Evolutionary conservation across 2,329 filamentous ascomycete species (phyloP).

Genomic region (Pyrenophora seminiperda): DNA sequence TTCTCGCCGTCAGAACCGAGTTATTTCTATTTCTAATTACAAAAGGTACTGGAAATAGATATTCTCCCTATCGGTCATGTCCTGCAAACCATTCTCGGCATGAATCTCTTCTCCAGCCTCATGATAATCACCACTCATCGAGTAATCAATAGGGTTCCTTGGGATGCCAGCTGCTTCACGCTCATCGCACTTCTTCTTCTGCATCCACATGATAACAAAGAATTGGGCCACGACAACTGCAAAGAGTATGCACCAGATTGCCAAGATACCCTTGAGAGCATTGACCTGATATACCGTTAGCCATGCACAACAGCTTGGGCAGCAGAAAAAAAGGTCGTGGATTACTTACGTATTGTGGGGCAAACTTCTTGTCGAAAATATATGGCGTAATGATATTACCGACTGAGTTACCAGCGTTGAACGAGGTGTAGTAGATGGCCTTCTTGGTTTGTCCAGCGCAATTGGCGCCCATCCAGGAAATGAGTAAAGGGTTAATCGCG

Average conservation of each 20-base stretch:
- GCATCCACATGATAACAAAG: conserved; percentile 25
- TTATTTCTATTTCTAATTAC: not conserved
- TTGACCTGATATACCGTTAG: conserved; percentile 18
- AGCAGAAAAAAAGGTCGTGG: not conserved
- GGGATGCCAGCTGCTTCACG: conserved; percentile 29
- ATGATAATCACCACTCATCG: conserved; percentile 24
- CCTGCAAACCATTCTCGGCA: conserved; percentile 30
- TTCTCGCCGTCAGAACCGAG: not conserved
- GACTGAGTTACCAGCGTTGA: conserved; percentile 64
- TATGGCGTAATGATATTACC: conserved; percentile 62
- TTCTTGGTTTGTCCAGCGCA: conserved; percentile 72
- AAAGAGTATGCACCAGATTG: conserved; percentile 31
- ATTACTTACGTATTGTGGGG: conserved; percentile 29
- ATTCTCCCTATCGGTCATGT: conserved; percentile 32
- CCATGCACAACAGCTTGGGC: not conserved
- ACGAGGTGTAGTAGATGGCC: conserved; percentile 66
- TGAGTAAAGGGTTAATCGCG: conserved; percentile 67
- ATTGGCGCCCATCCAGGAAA: conserved; percentile 72
- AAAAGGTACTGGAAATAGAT: conserved; percentile 31
- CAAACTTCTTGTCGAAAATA: conserved; percentile 29
- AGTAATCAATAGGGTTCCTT: conserved; percentile 24
- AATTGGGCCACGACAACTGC: conserved; percentile 23
- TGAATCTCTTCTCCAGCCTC: conserved; percentile 26
- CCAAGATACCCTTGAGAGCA: conserved; percentile 28
- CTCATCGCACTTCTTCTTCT: conserved; percentile 29